Evolutionary conservation across 306 rosid species (phyloP).

Genomic region (Castanospermum australe): DNA sequence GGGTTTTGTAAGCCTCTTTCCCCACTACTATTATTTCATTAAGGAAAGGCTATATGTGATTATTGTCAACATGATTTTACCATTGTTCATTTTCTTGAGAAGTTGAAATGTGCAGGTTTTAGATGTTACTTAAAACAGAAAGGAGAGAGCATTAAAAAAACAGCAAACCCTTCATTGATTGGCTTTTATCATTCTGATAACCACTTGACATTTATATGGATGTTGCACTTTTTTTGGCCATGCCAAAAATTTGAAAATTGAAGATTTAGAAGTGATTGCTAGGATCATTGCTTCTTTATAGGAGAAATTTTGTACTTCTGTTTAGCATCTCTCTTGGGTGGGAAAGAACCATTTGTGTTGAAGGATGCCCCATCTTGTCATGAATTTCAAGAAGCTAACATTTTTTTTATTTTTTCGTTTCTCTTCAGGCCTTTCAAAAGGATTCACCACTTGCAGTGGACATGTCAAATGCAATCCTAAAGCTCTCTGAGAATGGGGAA

Average conservation of each 20-base stretch:
- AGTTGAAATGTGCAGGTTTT: no score
- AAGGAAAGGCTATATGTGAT: not conserved
- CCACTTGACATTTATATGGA: no score
- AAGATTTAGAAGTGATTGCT: no score
- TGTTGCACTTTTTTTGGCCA: no score
- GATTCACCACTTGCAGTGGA: slow-evolving; percentile 58
- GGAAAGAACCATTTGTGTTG: not conserved
- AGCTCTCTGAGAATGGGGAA: slow-evolving; percentile 56
- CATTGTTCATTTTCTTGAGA: not conserved
- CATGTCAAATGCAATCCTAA: slow-evolving; percentile 55
- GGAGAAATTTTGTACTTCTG: not conserved
- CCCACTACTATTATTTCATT: not conserved
- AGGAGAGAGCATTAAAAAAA: no score
- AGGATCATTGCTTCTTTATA: no score
- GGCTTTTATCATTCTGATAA: no score
- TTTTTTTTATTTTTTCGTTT: not conserved
- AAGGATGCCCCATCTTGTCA: not conserved
- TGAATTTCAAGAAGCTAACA: not conserved
- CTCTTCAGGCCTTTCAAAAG: slow-evolving; percentile 48
- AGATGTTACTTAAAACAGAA: no score
- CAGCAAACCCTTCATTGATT: no score
- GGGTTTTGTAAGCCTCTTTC: slow-evolving; percentile 60
- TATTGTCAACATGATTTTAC: not conserved
- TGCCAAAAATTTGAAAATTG: no score
- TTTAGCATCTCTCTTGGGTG: not conserved